phyloP scores from a whole-genome alignment of 2,329 filamentous ascomycete genomes.

The Scedosporium dehoogii region DNA sequence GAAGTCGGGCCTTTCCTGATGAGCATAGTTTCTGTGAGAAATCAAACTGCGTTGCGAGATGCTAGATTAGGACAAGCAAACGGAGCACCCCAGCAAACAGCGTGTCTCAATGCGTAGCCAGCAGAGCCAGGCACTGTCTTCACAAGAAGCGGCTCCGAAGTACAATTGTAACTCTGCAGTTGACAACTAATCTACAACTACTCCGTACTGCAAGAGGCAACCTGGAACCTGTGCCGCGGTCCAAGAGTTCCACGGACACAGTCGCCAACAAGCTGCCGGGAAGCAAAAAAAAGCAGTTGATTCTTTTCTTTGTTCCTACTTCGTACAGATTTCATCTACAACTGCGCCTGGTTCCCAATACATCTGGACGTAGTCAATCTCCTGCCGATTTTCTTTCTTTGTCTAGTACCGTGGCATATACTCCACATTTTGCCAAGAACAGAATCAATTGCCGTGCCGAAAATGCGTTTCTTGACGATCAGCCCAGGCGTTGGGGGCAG shows the following conservation, averaged over 20 bases:
- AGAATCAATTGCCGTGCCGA: conserved; percentile 6
- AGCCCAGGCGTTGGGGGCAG: conserved; percentile 5
- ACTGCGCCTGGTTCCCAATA: too few relatives aligned
- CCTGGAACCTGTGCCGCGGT: background rate
- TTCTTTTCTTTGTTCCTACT: background rate
- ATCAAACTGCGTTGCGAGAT: too few relatives aligned
- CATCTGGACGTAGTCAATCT: too few relatives aligned
- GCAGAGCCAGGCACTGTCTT: too few relatives aligned
- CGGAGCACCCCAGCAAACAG: too few relatives aligned
- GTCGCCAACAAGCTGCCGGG: background rate
- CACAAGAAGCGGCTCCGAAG: too few relatives aligned
- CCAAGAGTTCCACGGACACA: background rate
- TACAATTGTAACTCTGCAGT: too few relatives aligned
- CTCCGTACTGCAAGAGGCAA: background rate
- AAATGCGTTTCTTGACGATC: conserved; percentile 1
- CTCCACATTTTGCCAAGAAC: background rate
- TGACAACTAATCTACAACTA: too few relatives aligned
- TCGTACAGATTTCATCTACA: too few relatives aligned
- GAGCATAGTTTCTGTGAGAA: background rate
- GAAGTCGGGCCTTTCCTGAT: background rate
- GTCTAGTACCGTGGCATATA: background rate
- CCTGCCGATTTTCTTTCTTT: background rate
- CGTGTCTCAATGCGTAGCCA: too few relatives aligned
- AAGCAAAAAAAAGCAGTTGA: background rate
- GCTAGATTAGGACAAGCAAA: too few relatives aligned